phyloP scores from a whole-genome alignment of 306 rosid species.

The Arachis hypogaea region DNA sequence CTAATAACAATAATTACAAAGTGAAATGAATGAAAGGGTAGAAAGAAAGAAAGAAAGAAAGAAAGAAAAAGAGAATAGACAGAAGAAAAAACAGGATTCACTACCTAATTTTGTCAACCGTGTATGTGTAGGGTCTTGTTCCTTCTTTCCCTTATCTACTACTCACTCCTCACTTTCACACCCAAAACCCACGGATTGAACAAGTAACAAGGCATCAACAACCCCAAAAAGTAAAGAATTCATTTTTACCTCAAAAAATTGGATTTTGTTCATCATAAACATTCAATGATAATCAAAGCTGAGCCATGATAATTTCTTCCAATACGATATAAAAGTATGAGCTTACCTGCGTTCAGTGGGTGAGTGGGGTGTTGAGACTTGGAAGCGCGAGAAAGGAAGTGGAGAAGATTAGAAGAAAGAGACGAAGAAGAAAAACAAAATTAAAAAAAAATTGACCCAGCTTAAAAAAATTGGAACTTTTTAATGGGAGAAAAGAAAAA shows the following conservation, averaged over 20 bases:
- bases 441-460: not conserved
- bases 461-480: not conserved
- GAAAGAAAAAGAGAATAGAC: conserved; percentile 24
- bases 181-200: conserved; percentile 46
- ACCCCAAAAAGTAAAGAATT: conserved; percentile 26
- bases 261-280: conserved; percentile 38
- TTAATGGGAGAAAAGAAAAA: conserved; percentile 12
- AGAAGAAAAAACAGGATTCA: conserved; percentile 30
- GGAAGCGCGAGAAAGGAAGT: conserved; percentile 39
- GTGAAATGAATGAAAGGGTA: conserved; percentile 38
- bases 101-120: conserved; percentile 64
- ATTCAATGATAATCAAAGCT: conserved; percentile 22
- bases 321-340: not conserved
- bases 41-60: not conserved
- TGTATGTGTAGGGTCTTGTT: conserved; percentile 36
- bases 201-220: conserved; percentile 35
- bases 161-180: conserved; percentile 32
- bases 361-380: conserved; percentile 41
- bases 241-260: not conserved
- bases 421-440: not conserved
- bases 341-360: conserved; percentile 22
- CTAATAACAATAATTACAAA: conserved; percentile 43
- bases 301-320: not conserved
- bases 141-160: conserved; percentile 29
- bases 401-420: conserved; percentile 33